A percentile compares a stretch with the other conserved stretches of the same genome.
These are phyloP conservation scores for Globomyces sp. DNA, from an alignment of 371 early-diverging fungal genomes.

Conservation along the genomic window DNA sequence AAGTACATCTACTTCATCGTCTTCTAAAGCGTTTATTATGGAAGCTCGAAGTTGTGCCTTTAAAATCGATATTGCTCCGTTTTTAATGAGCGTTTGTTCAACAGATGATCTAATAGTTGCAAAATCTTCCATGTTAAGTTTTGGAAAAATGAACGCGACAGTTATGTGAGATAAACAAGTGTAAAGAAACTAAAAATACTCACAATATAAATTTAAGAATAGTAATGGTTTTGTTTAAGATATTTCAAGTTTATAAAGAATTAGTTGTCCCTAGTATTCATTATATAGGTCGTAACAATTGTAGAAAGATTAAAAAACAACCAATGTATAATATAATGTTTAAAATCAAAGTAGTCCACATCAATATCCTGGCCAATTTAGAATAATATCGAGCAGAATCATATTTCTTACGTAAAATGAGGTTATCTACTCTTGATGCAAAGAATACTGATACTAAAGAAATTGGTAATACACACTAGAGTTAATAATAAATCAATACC, in stretches of 20 bases:
- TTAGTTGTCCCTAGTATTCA: background rate
- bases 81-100: too few species aligned
- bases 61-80: too few species aligned
- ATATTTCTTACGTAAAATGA: background rate
- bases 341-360: background rate
- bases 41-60: too few species aligned
- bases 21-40: too few species aligned
- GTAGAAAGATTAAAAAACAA: background rate
- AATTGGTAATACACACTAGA: constrained; percentile 8
- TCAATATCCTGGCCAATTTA: background rate
- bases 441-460: constrained; percentile 10
- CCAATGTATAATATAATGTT: background rate
- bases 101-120: too few species aligned
- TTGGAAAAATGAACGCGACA: too few species aligned
- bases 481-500: background rate
- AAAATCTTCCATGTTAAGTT: too few species aligned
- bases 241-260: background rate
- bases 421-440: constrained; percentile 2
- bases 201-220: too few species aligned
- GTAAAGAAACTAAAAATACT: too few species aligned
- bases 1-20: too few species aligned
- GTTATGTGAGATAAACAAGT: too few species aligned
- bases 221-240: background rate
- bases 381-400: background rate
- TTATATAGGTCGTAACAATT: constrained; percentile 10